A percentile compares a stretch with the other conserved stretches of the same genome.
Evolutionary conservation across 140 eudicot genomes (phyloP).

Genomic region (Flaveria floridana): DNA sequence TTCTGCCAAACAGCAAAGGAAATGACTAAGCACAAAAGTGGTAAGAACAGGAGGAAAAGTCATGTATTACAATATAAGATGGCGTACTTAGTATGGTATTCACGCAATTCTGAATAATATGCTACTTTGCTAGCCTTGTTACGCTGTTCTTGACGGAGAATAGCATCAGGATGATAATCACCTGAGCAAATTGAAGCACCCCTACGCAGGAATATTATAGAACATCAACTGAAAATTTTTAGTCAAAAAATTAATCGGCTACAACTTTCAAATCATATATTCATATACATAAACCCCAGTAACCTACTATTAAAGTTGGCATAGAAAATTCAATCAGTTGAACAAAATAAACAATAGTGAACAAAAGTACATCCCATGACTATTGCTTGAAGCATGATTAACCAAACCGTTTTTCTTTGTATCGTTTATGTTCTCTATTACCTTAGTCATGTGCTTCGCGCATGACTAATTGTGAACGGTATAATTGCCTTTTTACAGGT

Average conservation of each 20-base stretch:
- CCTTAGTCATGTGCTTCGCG: neutral
- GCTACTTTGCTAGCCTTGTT: constrained; percentile 63
- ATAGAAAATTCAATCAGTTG: neutral
- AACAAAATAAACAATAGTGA: neutral
- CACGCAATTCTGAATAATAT: constrained; percentile 59
- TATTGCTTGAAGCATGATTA: constrained; percentile 13
- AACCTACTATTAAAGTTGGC: constrained; percentile 16
- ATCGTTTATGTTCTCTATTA: constrained; percentile 9
- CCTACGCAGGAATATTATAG: constrained; percentile 49
- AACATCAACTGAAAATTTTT: constrained; percentile 32
- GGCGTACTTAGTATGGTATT: constrained; percentile 74
- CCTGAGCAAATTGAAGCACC: constrained; percentile 69
- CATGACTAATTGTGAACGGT: constrained; percentile 17
- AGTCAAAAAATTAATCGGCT: neutral
- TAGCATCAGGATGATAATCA: constrained; percentile 75
- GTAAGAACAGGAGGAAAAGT: neutral
- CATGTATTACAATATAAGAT: neutral
- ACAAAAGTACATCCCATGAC: neutral
- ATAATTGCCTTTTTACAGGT: neutral
- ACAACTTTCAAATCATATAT: constrained; percentile 12
- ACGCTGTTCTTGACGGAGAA: constrained; percentile 53
- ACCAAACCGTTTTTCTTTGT: neutral
- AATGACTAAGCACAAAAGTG: constrained; percentile 28
- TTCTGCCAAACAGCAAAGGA: constrained; percentile 41
- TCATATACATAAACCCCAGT: neutral